Evolutionary conservation across 1,139 yeast species (phyloP).

Genomic region (Suhomyces yuchorum): DNA sequence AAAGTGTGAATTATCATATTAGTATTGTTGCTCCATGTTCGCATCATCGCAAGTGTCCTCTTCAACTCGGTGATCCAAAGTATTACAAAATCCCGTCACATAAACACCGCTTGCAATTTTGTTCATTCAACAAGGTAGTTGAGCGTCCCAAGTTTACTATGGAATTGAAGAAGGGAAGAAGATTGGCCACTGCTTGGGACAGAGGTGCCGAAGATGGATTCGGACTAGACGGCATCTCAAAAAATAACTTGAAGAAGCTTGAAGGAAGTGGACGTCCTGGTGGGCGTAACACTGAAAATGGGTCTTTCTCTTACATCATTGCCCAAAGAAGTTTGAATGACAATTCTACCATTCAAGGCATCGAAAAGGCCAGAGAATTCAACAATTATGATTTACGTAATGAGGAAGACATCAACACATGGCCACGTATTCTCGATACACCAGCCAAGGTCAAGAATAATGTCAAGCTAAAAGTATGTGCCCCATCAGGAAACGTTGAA

Average conservation of each 20-base stretch:
- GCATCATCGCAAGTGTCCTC: conserved; percentile 85
- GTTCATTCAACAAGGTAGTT: conserved; percentile 73
- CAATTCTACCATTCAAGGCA: conserved; percentile 31
- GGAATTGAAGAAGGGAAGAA: conserved; percentile 82
- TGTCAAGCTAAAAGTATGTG: conserved; percentile 77
- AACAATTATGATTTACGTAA: conserved; percentile 25
- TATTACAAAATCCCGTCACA: conserved; percentile 62
- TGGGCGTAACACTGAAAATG: conserved; percentile 71
- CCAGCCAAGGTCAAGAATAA: conserved; percentile 85
- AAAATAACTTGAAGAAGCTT: conserved; percentile 30
- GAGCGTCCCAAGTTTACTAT: conserved; percentile 75
- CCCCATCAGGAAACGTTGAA: conserved; percentile 76
- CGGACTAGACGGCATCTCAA: conserved; percentile 41
- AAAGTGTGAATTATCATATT: conserved; percentile 52
- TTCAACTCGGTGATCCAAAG: conserved; percentile 76
- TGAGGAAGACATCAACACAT: conserved; percentile 41
- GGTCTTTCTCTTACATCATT: conserved; percentile 76
- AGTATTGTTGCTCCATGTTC: conserved; percentile 86
- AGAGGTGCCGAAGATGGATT: conserved; percentile 53
- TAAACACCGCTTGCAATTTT: conserved; percentile 67
- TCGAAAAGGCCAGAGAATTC: conserved; percentile 37
- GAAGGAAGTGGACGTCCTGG: conserved; percentile 70
- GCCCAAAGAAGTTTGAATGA: conserved; percentile 58
- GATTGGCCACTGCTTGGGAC: conserved; percentile 75
- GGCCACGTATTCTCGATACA: conserved; percentile 74